A percentile compares a stretch with the other conserved stretches of the same genome.
phyloP scores from a whole-genome alignment of 768 basidiomycete species.

The Candolleomyces efflorescens region DNA sequence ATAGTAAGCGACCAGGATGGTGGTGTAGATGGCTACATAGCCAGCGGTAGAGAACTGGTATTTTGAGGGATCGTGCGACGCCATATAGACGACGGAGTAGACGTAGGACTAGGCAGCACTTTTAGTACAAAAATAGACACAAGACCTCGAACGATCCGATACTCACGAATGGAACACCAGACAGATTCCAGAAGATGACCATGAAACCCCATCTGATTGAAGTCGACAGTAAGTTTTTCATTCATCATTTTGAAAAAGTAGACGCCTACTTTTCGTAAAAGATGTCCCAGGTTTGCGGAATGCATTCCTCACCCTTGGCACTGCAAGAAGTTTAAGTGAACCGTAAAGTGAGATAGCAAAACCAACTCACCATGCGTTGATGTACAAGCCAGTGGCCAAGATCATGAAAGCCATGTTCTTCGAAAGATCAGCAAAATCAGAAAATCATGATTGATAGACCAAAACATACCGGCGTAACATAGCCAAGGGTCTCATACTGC shows the following conservation, averaged over 20 bases:
- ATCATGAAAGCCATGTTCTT: slow-evolving; percentile 98
- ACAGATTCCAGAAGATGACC: slow-evolving; percentile 97
- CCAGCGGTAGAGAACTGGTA: slow-evolving; percentile 82
- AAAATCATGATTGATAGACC: neutral
- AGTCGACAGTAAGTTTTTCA: neutral
- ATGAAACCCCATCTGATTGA: slow-evolving; percentile 80
- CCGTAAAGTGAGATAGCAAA: neutral
- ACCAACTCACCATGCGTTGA: slow-evolving; percentile 79
- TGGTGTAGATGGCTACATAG: slow-evolving; percentile 69
- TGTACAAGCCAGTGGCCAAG: slow-evolving; percentile 91
- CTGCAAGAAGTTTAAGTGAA: slow-evolving; percentile 30
- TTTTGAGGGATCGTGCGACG: slow-evolving; percentile 81
- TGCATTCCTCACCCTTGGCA: slow-evolving; percentile 91
- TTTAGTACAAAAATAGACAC: slow-evolving; percentile 3
- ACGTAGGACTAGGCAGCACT: slow-evolving; percentile 69
- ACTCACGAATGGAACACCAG: slow-evolving; percentile 87
- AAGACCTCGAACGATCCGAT: neutral
- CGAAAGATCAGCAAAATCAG: neutral
- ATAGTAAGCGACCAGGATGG: slow-evolving; percentile 81
- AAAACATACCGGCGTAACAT: slow-evolving; percentile 77
- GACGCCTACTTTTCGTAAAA: slow-evolving; percentile 86
- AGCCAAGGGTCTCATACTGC: slow-evolving; percentile 90
- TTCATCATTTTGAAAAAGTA: neutral
- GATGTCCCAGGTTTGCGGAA: slow-evolving; percentile 99
- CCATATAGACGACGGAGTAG: slow-evolving; percentile 98